phyloP scores from a whole-genome alignment of 1,284 basidiomycete genomes.

The Tetrapyrgos nigripes region DNA sequence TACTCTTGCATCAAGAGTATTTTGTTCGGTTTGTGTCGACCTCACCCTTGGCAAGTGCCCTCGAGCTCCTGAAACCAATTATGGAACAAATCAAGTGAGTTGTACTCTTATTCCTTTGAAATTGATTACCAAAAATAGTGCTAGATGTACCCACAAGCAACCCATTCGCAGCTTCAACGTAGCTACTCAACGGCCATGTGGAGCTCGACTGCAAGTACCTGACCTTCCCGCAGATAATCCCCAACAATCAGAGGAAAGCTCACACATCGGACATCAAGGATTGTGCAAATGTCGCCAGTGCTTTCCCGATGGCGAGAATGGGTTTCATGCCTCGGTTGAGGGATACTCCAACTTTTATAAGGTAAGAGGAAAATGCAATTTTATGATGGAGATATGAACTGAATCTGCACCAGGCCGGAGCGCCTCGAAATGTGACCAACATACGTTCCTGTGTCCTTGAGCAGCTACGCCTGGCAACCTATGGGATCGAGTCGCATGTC shows the following conservation, averaged over 20 bases:
- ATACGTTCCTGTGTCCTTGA: conserved; percentile 25
- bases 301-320: conserved; percentile 29
- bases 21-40: conserved; percentile 28
- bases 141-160: not conserved
- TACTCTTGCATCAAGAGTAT: conserved; percentile 28
- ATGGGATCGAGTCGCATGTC: conserved; percentile 21
- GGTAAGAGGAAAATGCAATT: conserved; percentile 15
- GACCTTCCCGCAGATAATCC: conserved; percentile 42
- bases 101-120: not conserved
- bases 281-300: conserved; percentile 30
- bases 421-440: conserved; percentile 18
- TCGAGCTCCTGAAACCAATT: conserved; percentile 36
- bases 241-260: conserved; percentile 35
- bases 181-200: conserved; percentile 33
- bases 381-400: not conserved
- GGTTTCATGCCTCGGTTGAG: conserved; percentile 28
- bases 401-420: not conserved
- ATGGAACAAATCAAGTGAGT: conserved; percentile 27
- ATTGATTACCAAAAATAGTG: not conserved
- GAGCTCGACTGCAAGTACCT: conserved; percentile 25
- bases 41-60: conserved; percentile 34
- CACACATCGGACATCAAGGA: conserved; percentile 29
- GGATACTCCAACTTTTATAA: conserved; percentile 34
- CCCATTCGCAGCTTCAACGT: conserved; percentile 4
- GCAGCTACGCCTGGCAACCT: conserved; percentile 27